Base-by-base conservation (phyloP, 225 moss, liverwort and hornwort species). In the Physcomitrellopsis africana region DNA sequence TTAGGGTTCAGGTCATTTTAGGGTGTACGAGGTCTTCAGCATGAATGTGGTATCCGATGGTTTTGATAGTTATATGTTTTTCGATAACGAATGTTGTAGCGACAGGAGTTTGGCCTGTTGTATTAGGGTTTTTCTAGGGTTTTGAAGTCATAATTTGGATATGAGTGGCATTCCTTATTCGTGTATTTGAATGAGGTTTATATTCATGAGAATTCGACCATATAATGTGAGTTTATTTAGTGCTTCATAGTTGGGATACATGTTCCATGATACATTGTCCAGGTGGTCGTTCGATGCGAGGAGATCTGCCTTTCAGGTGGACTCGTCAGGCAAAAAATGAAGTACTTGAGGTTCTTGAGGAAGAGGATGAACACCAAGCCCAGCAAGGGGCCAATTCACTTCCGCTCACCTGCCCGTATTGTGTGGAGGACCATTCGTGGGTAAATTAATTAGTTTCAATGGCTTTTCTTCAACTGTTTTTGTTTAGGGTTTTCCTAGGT, bases 291-390 rank as follows among this genome's bases (percentile, higher is more conserved):
- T 16, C 88, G 92, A 11, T 80, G 82, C 22, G 90, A 94, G 77
- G 94, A 94, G 73, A 90, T 94, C 63, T 90, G 92, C 60, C 78
- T 96, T 23, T 96, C 95, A 8, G 91, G 93, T 67, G 93, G 95
- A 19, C 90, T 94, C 13, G 94, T 92, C 16, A 80, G 94, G 23
- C 94, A 94, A 76, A 94, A 94, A 60, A 94, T 94, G 92, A 94
- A 94, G 60, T 94, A 92, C 18, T 64, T 94, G 64, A 80, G 92
- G 57, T 94, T 94, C 44, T 52, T 94, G 71, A 90, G 83, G 68
- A 94, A 94, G 89, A 79, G 94, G 74, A 94, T 94, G 94, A 94
- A 94, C 79, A 94, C 92, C 16, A 94, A 94, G 82, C 94, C 92
- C 67, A 94, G 94, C 85, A 94, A 94, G 87, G 92, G 94, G 14